Evolutionary conservation across 768 basidiomycete genomes (phyloP).

Genomic region (Serendipita sp.): DNA sequence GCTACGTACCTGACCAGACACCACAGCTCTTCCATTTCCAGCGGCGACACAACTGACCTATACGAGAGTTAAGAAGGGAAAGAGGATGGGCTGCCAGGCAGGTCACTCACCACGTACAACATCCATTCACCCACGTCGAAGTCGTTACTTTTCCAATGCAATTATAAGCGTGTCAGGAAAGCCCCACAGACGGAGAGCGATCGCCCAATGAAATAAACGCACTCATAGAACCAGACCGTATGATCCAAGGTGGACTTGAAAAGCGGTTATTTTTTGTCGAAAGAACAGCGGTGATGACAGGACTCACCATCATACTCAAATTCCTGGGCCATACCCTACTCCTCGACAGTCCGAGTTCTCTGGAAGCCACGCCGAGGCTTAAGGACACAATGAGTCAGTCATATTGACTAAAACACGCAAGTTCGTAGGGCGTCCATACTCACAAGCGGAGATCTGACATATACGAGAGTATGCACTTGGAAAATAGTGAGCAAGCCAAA

Average conservation of each 20-base stretch:
- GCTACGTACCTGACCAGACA: constrained; percentile 48
- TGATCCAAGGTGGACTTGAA: constrained; percentile 59
- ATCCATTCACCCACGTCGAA: constrained; percentile 73
- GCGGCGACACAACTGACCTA: constrained; percentile 51
- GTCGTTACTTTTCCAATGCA: constrained; percentile 31
- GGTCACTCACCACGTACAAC: constrained; percentile 47
- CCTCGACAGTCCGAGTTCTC: constrained; percentile 38
- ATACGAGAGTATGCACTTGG: constrained; percentile 62
- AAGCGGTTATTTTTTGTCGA: neutral
- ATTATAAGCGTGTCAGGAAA: neutral
- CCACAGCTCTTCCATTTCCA: constrained; percentile 50
- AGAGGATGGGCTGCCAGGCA: neutral
- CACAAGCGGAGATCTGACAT: constrained; percentile 69
- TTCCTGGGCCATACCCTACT: constrained; percentile 33
- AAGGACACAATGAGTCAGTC: constrained; percentile 9
- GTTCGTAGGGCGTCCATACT: constrained; percentile 16
- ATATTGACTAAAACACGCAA: neutral
- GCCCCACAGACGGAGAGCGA: neutral
- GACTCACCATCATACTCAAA: constrained; percentile 46
- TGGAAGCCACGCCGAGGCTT: constrained; percentile 42
- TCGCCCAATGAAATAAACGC: constrained; percentile 15
- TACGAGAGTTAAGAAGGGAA: neutral
- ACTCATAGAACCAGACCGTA: constrained; percentile 67
- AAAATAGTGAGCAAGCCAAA: neutral
- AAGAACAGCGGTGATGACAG: constrained; percentile 1